Base-by-base conservation (phyloP, 73 alveolate genomes). In the Paramecium primaurelia region DNA sequence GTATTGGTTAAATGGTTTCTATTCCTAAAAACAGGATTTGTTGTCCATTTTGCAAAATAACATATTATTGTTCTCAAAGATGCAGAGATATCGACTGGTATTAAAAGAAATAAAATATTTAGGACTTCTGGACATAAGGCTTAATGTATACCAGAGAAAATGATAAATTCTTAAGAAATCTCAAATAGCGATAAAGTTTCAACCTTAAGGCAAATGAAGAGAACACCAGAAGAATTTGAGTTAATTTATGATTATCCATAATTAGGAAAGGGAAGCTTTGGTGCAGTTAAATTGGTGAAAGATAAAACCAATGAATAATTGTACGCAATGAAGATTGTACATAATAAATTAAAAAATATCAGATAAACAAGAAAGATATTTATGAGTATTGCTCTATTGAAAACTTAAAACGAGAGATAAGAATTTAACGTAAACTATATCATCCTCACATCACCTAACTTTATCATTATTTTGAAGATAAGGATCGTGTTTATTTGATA, bases 361-460 rank as follows among this genome's bases (percentile, higher is more conserved):
- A 89, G 94, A 89, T 89, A 73, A 59, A 42, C 45, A 89, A 89
- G 45, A 71, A 77, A 28, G 88, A 77, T 45, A 89, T 89, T 42
- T 89, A 71, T 88, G 92, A 89, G 59, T 89, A 40, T 47, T 89
- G 94, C 58, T 59, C 92, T 11, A 89, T 89, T 16, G 94, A 89
- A 22, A 89, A 89, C 64, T 25, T 89, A 38, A 89, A 89, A 59
- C 83, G 99, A 36, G 99, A 97, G 92, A 95, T 97, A 25, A 96
- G 97, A 93, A 97, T 97, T 54, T 94, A 97, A 98, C 96, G 97
- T 88, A 95, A 92, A 92, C 92, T 97, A 59, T 93, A 96, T 88
- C 99, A 97, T 93, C 99, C 98, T 0, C 94, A 97, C 92, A 95
- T 97, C 30, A 95, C 96, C 32, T 94, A 97, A 89, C 95, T 97